Evolutionary conservation across 352 stramenopile genomes (phyloP), one percentile per base, ranked within the genome.

Genomic region (Blastocystis sp.): DNA sequence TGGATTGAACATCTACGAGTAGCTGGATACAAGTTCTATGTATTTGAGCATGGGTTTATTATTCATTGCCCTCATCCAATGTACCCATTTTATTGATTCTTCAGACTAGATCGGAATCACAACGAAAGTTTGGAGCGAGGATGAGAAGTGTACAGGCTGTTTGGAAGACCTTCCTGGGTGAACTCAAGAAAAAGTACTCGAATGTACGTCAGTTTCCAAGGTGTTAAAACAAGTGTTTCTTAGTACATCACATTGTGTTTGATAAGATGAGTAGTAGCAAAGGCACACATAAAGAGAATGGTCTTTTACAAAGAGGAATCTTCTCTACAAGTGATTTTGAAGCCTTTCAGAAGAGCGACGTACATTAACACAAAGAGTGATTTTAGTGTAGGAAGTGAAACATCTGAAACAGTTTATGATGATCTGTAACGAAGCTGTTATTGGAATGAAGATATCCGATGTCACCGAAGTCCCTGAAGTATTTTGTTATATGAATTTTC

Each of bases 261-360:
- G 17, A 35, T n/a, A n/a, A 73, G 24, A 84, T 84, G 73, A 51
- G 2, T 24, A 17, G 44, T 30, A 30, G 42, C 48, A 30, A 84
- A 27, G 17, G 9, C 42, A 56, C 40, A 51, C 51, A 66, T 15
- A 84, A 64, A 27, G 73, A 84, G 27, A 84, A 66, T 53, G 42
- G 17, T 5, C 73, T 84, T 33, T 30, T 90, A n/a, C 30, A 90
- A 40, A 11, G 81, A 60, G 64, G 81, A 44, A 90, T 90, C 69
- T 87, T 90, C 48, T 87, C 81, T 7, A 66, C 54, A 24, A 73
- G 35, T 24, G 81, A 90, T 33, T 87, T 87, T 69, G 66, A 2
- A 53, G 54, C 68, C 30, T 90, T 90, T 42, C 81, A 90, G 51
- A 79, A 84, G 24, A 66, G 73, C 51, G 48, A 84, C 15, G 73